Conservation (phyloP, 441 rosid species). For the Pelargonium exstipulatum region DNA sequence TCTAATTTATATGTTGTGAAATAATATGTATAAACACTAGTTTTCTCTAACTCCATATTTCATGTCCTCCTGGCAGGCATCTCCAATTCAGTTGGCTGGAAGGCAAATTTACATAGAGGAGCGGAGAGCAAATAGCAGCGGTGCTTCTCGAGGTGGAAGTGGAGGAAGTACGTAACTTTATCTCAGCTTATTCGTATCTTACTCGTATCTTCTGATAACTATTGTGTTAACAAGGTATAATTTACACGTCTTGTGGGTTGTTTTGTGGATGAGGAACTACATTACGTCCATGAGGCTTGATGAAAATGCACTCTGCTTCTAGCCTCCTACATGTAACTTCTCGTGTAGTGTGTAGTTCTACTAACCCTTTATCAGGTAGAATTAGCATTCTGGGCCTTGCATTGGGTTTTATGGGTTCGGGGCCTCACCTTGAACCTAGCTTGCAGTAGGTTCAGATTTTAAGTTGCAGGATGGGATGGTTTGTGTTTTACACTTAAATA, state of each 20-base stretch:
- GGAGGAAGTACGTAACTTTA: slow-evolving; percentile 69
- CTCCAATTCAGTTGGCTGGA: slow-evolving; percentile 87
- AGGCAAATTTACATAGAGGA: slow-evolving; percentile 87
- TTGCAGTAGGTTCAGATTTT: too few relatives aligned
- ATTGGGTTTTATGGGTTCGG: too few relatives aligned
- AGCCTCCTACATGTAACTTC: not conserved
- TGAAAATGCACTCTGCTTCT: not conserved
- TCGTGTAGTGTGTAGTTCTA: not conserved
- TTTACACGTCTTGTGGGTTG: not conserved
- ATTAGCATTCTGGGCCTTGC: too few relatives aligned
- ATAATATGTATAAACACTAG: not conserved
- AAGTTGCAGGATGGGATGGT: too few relatives aligned
- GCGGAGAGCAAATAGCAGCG: slow-evolving; percentile 82
- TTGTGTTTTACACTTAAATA: too few relatives aligned
- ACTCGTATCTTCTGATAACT: not conserved
- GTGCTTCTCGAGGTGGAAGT: slow-evolving; percentile 41
- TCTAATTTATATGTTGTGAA: not conserved
- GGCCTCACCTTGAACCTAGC: too few relatives aligned
- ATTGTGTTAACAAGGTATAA: not conserved
- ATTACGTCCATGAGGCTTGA: not conserved
- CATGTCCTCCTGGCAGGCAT: slow-evolving; percentile 46
- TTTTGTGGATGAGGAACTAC: not conserved
- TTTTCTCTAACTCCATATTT: not conserved
- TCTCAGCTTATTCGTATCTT: not conserved
- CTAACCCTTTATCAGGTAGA: not conserved